Evolutionary conservation across 257 asterid species (phyloP), one percentile per base, ranked within the genome.

Genomic region (Osmanthus fragrans): DNA sequence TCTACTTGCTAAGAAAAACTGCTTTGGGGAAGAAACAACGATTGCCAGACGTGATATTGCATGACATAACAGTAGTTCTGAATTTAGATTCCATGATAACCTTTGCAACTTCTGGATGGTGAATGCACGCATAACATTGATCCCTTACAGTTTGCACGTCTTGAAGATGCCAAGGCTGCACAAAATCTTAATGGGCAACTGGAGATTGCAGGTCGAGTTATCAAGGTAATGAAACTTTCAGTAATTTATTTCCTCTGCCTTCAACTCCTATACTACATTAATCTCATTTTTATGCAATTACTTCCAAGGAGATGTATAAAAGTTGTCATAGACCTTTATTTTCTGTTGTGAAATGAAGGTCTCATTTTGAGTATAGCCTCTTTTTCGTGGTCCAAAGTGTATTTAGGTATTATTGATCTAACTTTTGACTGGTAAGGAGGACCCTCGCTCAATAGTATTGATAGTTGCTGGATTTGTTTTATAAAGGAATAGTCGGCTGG

Each of bases 81-180:
- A 34, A 15, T 32, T 36, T 63, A 70, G 76, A 42, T 76, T 76
- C 29, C 77, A n/a, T 74, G 70, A 32, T 23, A 15, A 30, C 71
- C 32, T 75, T 65, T 77, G 25, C 73, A n/a, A 49, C 71, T 39
- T 66, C 73, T 68, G 29, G 40, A 64, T 42, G 60, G 63, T 29
- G 32, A 66, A 60, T 75, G 76, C 73, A 45, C 76, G 16, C 32
- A 71, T 76, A 49, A 76, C 58, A 34, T 69, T 72, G 56, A 51
- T 64, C 65, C 76, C 32, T 65, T 37, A 82, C 92, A 91, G 96
- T 89, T 86, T 86, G 87, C 91, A 73, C 90, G 89, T 7, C 87
- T 86, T 74, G 96, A 91, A 79, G 91, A 89, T 85, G 88, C 94
- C 72, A 86, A 85, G 79, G 90, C 93, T 72, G 92, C 96, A 71